Percentiles rank a stretch among this genome's conserved stretches.
Conservation (phyloP, 768 basidiomycete species). For the Gymnopilus junonius region DNA sequence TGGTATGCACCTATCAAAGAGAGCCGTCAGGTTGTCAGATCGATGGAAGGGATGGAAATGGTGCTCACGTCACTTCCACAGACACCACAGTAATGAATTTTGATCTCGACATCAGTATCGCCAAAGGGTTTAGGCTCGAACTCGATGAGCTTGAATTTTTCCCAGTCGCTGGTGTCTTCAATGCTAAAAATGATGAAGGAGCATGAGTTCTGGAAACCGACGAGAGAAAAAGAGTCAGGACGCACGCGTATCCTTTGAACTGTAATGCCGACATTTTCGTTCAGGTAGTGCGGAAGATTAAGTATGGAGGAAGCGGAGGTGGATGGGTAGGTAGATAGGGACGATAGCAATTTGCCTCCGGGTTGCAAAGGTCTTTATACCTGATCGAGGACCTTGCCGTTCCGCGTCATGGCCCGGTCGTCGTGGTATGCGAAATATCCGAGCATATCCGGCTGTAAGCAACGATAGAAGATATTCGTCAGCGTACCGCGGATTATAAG, state of each 20-base stretch:
- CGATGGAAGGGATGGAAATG: background rate
- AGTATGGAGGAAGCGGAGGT: background rate
- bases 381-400: background rate
- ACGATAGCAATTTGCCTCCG: background rate
- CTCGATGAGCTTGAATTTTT: constrained; percentile 45
- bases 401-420: background rate
- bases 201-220: background rate
- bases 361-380: background rate
- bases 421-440: background rate
- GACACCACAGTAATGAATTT: constrained; percentile 53
- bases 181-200: constrained; percentile 23
- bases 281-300: background rate
- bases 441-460: background rate
- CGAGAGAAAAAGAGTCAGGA: background rate
- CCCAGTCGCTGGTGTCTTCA: constrained; percentile 40
- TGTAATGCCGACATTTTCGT: constrained; percentile 9
- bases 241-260: constrained; percentile 33
- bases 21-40: background rate
- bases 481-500: background rate
- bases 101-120: constrained; percentile 60
- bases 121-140: constrained; percentile 57
- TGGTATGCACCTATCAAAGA: constrained; percentile 38
- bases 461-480: background rate
- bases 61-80: constrained; percentile 54
- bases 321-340: too few relatives aligned